A percentile compares a stretch with the other conserved stretches of the same genome.
These are phyloP conservation scores for Ceratocystis alfenasii DNA, from an alignment of 2,329 filamentous ascomycete species.

Conservation along the genomic window DNA sequence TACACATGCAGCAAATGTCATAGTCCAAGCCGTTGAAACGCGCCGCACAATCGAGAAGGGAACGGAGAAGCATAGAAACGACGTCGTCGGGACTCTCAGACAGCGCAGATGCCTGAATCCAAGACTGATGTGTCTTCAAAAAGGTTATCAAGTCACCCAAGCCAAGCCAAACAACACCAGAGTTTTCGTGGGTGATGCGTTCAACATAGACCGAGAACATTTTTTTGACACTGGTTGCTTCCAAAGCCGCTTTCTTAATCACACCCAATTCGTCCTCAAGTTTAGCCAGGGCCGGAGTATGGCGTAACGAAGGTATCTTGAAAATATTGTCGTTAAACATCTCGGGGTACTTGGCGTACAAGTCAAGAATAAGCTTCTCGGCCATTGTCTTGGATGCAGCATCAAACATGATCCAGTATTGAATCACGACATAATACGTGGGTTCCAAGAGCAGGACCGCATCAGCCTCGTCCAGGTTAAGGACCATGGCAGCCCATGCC, in stretches of 20 bases:
- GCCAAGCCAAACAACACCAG: conserved; percentile 71
- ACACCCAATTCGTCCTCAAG: conserved; percentile 49
- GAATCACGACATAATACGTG: conserved; percentile 75
- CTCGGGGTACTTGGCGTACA: conserved; percentile 51
- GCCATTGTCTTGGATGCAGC: conserved; percentile 47
- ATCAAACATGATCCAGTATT: conserved; percentile 63
- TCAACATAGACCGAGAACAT: conserved; percentile 47
- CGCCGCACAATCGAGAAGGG: conserved; percentile 73
- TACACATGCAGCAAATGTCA: conserved; percentile 60
- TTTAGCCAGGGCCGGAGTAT: conserved; percentile 56
- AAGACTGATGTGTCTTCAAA: conserved; percentile 59
- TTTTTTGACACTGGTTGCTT: conserved; percentile 27
- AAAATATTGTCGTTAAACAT: conserved; percentile 56
- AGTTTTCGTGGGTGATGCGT: conserved; percentile 71
- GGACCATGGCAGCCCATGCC: conserved; percentile 73
- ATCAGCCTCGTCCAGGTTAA: conserved; percentile 63
- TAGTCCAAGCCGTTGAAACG: conserved; percentile 59
- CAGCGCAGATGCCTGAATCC: conserved; percentile 65
- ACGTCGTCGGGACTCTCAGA: conserved; percentile 74
- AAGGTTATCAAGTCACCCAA: conserved; percentile 65
- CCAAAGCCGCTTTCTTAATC: conserved; percentile 40
- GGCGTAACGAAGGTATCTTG: conserved; percentile 64
- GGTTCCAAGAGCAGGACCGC: conserved; percentile 71
- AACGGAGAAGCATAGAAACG: conserved; percentile 58
- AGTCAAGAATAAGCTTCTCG: conserved; percentile 48